Conservation (phyloP, 805 yeast species). For the Yarrowia sp. region DNA sequence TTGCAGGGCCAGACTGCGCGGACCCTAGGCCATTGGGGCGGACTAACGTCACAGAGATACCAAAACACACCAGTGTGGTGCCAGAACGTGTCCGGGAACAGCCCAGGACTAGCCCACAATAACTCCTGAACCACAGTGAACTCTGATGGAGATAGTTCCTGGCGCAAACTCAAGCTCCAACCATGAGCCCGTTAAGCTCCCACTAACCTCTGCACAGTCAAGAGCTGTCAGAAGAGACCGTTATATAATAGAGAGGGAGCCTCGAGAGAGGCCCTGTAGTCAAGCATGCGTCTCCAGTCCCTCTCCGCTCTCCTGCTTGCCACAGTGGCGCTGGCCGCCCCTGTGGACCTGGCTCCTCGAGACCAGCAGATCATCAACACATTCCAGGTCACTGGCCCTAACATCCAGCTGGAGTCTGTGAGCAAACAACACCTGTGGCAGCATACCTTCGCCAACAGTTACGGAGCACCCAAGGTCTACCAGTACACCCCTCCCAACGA, state of each 20-base stretch:
- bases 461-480: conserved; percentile 37
- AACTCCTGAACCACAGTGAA: background rate
- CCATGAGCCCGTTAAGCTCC: background rate
- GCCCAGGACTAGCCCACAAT: background rate
- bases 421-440: conserved; percentile 5
- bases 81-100: background rate
- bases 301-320: background rate
- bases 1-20: too few relatives aligned
- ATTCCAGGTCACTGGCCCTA: conserved; percentile 17
- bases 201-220: conserved; percentile 10
- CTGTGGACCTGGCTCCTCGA: conserved; percentile 1
- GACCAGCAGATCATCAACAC: conserved; percentile 24
- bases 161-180: conserved; percentile 9
- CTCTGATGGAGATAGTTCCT: background rate
- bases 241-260: background rate
- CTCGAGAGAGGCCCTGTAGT: too few relatives aligned
- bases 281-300: background rate
- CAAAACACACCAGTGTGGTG: too few relatives aligned
- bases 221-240: background rate
- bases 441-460: conserved; percentile 39
- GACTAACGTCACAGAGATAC: too few relatives aligned
- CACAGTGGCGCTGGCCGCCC: conserved; percentile 23
- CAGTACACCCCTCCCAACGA: conserved; percentile 38
- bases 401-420: background rate
- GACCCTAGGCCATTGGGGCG: too few relatives aligned